Conservation (phyloP, 2,329 filamentous ascomycete genomes). For the Dactylella cylindrospora region DNA sequence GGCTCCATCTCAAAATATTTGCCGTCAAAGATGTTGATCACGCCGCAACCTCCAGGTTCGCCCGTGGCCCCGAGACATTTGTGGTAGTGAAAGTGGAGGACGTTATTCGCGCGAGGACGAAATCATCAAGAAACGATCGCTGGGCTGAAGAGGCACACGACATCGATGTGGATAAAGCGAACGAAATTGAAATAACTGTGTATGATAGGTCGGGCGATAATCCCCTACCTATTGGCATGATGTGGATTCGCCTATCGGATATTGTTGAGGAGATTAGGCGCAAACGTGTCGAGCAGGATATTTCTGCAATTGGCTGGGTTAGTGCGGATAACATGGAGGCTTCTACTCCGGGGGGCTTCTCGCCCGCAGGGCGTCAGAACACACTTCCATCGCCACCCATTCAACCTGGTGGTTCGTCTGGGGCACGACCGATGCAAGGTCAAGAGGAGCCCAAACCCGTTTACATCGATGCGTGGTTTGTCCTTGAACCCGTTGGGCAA, state of each 20-base stretch:
- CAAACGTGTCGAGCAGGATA: conserved; percentile 94
- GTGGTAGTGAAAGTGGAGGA: conserved; percentile 97
- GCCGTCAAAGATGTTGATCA: conserved; percentile 95
- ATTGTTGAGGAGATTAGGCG: conserved; percentile 96
- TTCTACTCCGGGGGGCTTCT: conserved; percentile 49
- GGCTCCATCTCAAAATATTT: conserved; percentile 80
- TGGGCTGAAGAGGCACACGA: conserved; percentile 92
- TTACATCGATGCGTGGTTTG: conserved; percentile 86
- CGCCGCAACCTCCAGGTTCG: conserved; percentile 76
- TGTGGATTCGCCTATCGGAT: conserved; percentile 96
- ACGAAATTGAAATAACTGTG: conserved; percentile 95
- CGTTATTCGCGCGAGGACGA: conserved; percentile 82
- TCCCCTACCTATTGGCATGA: conserved; percentile 85
- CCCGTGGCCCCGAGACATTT: conserved; percentile 89
- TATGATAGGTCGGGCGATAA: conserved; percentile 94
- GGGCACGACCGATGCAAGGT: conserved; percentile 53
- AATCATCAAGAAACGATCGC: conserved; percentile 77
- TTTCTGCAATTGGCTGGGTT: conserved; percentile 93
- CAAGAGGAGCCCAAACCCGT: conserved; percentile 35
- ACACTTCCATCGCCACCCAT: conserved; percentile 55
- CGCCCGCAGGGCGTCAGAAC: conserved; percentile 62
- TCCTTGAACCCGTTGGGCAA: conserved; percentile 87
- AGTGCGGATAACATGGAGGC: conserved; percentile 88
- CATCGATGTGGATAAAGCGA: conserved; percentile 95
- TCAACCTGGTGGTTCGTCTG: conserved; percentile 52